These are phyloP conservation scores for Pelargonium cotyledonis DNA, from an alignment of 441 rosid genomes.

Conservation along the genomic window DNA sequence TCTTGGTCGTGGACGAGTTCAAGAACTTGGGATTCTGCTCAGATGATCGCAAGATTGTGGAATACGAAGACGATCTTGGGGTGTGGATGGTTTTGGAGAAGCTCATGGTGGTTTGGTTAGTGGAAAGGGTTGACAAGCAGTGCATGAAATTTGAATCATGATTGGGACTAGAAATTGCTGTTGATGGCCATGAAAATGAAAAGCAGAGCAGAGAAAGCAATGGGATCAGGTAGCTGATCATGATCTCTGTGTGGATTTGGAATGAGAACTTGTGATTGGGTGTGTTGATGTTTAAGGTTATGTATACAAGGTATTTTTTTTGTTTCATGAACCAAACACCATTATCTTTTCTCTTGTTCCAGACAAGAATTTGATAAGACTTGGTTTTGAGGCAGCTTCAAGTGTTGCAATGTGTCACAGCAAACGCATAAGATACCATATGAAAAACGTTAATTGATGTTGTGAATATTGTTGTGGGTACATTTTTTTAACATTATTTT, in stretches of 20 bases:
- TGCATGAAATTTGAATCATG: not conserved
- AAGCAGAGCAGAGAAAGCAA: not conserved
- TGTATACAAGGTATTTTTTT: not conserved
- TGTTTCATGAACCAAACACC: too few relatives aligned
- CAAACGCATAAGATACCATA: too few relatives aligned
- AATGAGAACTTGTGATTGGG: not conserved
- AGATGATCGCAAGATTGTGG: not conserved
- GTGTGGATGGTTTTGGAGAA: not conserved
- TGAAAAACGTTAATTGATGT: too few relatives aligned
- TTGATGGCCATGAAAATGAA: not conserved
- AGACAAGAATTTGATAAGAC: too few relatives aligned
- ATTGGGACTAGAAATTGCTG: not conserved
- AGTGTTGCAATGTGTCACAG: too few relatives aligned
- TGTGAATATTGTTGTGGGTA: too few relatives aligned
- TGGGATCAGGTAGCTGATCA: too few relatives aligned
- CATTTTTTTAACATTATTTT: too few relatives aligned
- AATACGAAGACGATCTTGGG: not conserved
- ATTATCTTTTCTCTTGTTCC: too few relatives aligned
- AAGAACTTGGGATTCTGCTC: conserved; percentile 14
- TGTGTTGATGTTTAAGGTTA: not conserved
- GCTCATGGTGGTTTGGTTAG: not conserved
- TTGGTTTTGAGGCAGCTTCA: too few relatives aligned
- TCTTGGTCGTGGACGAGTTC: conserved; percentile 24
- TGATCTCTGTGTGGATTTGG: not conserved
- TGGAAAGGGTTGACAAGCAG: not conserved